Evolutionary conservation across 108 stramenopile genomes (phyloP), one percentile per base, ranked within the genome.

Genomic region (Fistulifera pelliculosa): DNA sequence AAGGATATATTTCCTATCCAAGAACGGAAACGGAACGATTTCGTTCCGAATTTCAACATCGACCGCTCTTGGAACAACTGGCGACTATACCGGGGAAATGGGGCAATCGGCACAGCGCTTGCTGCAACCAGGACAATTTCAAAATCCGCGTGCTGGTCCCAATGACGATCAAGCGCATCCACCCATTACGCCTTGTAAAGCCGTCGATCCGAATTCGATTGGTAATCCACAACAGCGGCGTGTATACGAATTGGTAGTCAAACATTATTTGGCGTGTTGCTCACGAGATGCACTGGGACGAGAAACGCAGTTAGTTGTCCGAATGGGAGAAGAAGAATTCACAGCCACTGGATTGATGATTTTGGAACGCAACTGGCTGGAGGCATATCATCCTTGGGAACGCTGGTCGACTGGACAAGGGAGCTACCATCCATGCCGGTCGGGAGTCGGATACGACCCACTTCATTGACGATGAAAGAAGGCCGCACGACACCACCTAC

Each of bases 231-330:
- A 64, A 6, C 85, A 94, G 61, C 50, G 81, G 43, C 76, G 71
- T 21, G 70, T 98, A 14, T 99, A 98, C 62, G 81, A 71, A 31
- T 75, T 98, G 35, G 77, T 99, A 13, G 83, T 83, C 16, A 87
- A 95, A 58, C 98, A 99, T 55, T 99, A 98, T 56, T 70, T 99
- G n/a, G 98, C 98, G 10, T 96, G 94, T 56, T 99, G 98, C 65
- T 87, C 94, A 22, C 61, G 84, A 53, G 98, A 99, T 66, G 97
- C 95, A 16, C 47, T 81, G 7, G 97, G 97, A 14, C 65, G 80
- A 43, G 88, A 92, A 65, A 97, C 94, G 15, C 68, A 66, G 11
- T 66, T 95, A 1, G 81, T 72, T 0, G 86, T 92, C 15, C 69
- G 74, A 60, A 85, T 95, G 49, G 54, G 47, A 13, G 19, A 35